These are phyloP conservation scores for Suhomyces terraborum DNA, from an alignment of 1,139 yeast species.

Conservation along the genomic window DNA sequence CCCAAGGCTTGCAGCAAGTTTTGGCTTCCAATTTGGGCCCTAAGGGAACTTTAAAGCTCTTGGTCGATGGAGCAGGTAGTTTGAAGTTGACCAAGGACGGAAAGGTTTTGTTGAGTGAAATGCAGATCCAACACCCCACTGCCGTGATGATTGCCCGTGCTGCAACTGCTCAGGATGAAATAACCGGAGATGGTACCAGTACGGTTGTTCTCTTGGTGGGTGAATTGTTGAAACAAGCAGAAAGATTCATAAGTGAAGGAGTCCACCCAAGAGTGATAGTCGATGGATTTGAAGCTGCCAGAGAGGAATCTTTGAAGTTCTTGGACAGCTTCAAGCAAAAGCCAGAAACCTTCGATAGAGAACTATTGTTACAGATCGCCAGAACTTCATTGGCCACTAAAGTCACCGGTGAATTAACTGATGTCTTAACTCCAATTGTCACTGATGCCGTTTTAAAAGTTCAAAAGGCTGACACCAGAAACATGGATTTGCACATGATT, in stretches of 20 bases:
- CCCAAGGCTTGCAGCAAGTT: conserved; percentile 94
- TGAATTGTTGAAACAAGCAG: conserved; percentile 91
- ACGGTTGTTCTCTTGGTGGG: conserved; percentile 94
- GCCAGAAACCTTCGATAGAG: conserved; percentile 66
- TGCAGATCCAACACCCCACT: conserved; percentile 99
- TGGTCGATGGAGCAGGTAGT: conserved; percentile 96
- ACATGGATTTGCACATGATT: conserved; percentile 91
- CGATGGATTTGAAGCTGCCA: conserved; percentile 92
- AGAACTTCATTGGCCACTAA: conserved; percentile 87
- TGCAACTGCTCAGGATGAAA: conserved; percentile 98
- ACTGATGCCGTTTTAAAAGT: conserved; percentile 94
- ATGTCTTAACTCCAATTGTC: conserved; percentile 86
- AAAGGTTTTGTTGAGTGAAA: conserved; percentile 86
- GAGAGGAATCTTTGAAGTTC: conserved; percentile 69
- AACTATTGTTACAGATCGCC: conserved; percentile 87
- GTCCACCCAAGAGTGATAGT: conserved; percentile 93
- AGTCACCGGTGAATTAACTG: conserved; percentile 72
- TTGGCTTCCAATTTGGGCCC: conserved; percentile 93
- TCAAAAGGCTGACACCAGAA: conserved; percentile 48
- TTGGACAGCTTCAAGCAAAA: conserved; percentile 62
- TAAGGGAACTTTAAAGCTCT: conserved; percentile 92
- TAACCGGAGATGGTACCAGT: conserved; percentile 99
- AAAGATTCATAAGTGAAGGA: conserved; percentile 88
- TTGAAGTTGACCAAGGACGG: conserved; percentile 97
- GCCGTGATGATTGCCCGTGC: conserved; percentile 99